phyloP scores from a whole-genome alignment of 23 red algal species.

The Gracilaria caudata region DNA sequence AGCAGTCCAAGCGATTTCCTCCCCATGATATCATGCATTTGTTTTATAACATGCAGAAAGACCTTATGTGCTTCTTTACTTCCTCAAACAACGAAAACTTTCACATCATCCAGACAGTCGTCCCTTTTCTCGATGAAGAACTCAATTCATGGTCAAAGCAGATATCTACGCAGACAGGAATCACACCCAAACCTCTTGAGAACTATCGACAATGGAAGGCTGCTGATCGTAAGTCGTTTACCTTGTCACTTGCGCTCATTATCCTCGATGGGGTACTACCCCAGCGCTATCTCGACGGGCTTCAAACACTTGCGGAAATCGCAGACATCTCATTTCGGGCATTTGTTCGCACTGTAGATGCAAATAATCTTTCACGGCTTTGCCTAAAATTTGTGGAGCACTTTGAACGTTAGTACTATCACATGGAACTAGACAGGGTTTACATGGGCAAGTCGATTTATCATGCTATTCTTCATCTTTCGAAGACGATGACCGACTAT shows the following conservation, averaged over 20 bases:
- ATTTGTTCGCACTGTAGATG: not conserved
- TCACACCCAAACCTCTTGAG: not conserved
- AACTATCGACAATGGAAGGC: slow-evolving; percentile 24
- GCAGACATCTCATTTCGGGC: not conserved
- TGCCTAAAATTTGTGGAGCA: not conserved
- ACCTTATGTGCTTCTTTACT: not conserved
- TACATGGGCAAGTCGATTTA: slow-evolving; percentile 13
- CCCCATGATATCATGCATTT: slow-evolving; percentile 41
- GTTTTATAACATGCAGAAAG: slow-evolving; percentile 45
- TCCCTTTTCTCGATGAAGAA: slow-evolving; percentile 6
- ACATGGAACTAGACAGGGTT: not conserved
- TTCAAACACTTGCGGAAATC: not conserved
- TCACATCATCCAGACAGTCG: not conserved
- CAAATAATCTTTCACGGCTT: not conserved
- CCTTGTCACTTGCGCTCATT: not conserved
- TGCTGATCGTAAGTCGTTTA: slow-evolving; percentile 17
- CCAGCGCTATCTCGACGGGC: not conserved
- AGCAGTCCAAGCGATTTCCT: not conserved
- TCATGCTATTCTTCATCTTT: slow-evolving; percentile 19
- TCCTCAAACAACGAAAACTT: not conserved
- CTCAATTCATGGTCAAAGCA: not conserved
- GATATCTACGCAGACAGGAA: not conserved
- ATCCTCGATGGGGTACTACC: not conserved
- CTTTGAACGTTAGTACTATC: slow-evolving; percentile 7
- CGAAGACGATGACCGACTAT: not conserved